These are phyloP conservation scores for Dactylellina leptospora DNA, from an alignment of 2,329 filamentous ascomycete genomes.

Conservation along the genomic window DNA sequence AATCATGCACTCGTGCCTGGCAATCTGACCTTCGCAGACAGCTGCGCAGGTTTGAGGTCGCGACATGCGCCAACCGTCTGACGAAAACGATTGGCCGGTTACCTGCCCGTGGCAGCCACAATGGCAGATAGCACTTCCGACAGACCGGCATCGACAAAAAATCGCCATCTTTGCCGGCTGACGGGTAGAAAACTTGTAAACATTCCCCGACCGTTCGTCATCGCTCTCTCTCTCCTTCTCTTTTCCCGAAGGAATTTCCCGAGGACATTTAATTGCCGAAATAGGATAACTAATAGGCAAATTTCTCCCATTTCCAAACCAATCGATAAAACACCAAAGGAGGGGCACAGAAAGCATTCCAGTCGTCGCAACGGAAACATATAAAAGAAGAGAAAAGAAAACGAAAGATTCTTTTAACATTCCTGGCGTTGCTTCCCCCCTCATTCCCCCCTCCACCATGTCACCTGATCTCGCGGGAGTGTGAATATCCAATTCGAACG, in stretches of 20 bases:
- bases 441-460: background rate
- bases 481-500: background rate
- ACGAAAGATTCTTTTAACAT: background rate
- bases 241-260: background rate
- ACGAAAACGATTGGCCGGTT: constrained; percentile 13
- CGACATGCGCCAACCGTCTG: constrained; percentile 23
- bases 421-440: background rate
- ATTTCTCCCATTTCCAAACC: background rate
- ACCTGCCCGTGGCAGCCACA: background rate
- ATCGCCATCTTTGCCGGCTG: background rate
- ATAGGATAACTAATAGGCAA: background rate
- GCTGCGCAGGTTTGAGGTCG: constrained; percentile 44
- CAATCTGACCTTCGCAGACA: background rate
- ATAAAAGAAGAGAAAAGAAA: no score
- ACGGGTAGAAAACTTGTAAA: background rate
- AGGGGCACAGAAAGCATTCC: background rate
- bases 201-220: background rate
- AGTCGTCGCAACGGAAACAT: no score
- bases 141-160: background rate
- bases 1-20: background rate
- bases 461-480: constrained; percentile 37
- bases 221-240: no score
- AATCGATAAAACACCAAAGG: background rate
- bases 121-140: background rate
- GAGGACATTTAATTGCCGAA: constrained; percentile 8